These are phyloP conservation scores for Wickerhamiella slavikovae DNA, from an alignment of 805 yeast genomes.

Conservation along the genomic window DNA sequence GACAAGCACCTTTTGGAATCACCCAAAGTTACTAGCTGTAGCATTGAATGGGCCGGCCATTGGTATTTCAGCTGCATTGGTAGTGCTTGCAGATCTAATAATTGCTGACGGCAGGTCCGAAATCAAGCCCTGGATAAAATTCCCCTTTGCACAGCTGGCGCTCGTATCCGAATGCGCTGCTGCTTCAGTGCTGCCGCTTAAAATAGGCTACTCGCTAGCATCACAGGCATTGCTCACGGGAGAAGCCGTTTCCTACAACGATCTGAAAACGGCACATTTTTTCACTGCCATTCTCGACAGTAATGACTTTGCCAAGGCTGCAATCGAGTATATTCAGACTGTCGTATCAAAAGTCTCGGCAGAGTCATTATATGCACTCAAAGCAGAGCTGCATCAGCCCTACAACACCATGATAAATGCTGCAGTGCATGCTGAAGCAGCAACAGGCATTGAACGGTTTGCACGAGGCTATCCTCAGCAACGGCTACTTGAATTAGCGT, in stretches of 20 bases:
- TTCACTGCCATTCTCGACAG: no score
- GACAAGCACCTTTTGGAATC: conserved; percentile 47
- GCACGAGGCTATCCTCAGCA: no score
- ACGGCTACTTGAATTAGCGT: no score
- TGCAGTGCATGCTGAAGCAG: no score
- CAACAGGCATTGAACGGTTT: no score
- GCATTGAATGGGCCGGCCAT: conserved; percentile 78
- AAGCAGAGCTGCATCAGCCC: no score
- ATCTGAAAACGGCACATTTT: no score
- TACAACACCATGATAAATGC: no score
- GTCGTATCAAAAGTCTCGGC: no score
- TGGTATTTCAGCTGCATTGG: conserved; percentile 56
- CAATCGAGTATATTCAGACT: no score
- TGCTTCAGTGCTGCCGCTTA: conserved; percentile 40
- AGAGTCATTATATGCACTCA: no score
- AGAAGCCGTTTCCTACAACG: conserved; percentile 41
- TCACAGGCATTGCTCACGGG: conserved; percentile 55
- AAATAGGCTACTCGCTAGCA: conserved; percentile 55
- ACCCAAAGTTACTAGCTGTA: conserved; percentile 45
- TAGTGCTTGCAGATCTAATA: conserved; percentile 56
- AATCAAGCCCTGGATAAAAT: conserved; percentile 35
- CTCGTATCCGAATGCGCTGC: conserved; percentile 69
- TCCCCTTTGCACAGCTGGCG: conserved; percentile 70
- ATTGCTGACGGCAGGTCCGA: conserved; percentile 37
- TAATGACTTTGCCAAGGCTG: no score